Evolutionary conservation across 2,329 filamentous ascomycete species (phyloP), one percentile per base, ranked within the genome.

Genomic region (Botrytis deweyae): DNA sequence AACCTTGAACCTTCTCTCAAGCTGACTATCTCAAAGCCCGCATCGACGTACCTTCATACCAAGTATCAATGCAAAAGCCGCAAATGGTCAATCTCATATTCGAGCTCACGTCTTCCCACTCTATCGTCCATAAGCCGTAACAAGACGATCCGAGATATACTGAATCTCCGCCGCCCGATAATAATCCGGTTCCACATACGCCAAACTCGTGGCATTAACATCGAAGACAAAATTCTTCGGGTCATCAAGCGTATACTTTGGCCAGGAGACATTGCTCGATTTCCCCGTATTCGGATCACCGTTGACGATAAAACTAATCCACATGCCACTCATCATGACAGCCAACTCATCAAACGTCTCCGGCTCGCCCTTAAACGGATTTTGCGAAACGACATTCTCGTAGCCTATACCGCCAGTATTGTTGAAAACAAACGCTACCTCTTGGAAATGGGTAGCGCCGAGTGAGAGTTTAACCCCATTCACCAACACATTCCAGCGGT

Each of bases 401-500:
- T 79, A 79, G 0, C 79, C 79, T 9, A 70, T 76, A 4, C 81
- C 81, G 12, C 75, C 74, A 18, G 77, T 70, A 73, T 78, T 82
- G 63, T 80, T 76, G 42, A 84, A 81, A 10, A 83, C 79, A 22
- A 82, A 83, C 52, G 80, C 82, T 3, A 84, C 84, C 63, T 80
- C 82, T n/a, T 74, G 83, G 79, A 90, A 90, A 79, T 90, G 89
- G 0, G 85, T 84, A 0, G 85, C 86, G 0, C 86, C 86, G 1
- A 81, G 78, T 1, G 82, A 80, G 18, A 82, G 81, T 0, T 83
- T 80, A 1, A 85, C 76, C 16, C 87, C 86, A 5, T 84, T 83
- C 0, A 85, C 81, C 25, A 86, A 81, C 14, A 88, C 87, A 78
- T 91, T 88, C 84, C 91, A 91, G 65, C 87, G 86, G 82, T 90